These are phyloP conservation scores for Daldinia bambusicola DNA, from an alignment of 495 filamentous ascomycete species.

Conservation along the genomic window DNA sequence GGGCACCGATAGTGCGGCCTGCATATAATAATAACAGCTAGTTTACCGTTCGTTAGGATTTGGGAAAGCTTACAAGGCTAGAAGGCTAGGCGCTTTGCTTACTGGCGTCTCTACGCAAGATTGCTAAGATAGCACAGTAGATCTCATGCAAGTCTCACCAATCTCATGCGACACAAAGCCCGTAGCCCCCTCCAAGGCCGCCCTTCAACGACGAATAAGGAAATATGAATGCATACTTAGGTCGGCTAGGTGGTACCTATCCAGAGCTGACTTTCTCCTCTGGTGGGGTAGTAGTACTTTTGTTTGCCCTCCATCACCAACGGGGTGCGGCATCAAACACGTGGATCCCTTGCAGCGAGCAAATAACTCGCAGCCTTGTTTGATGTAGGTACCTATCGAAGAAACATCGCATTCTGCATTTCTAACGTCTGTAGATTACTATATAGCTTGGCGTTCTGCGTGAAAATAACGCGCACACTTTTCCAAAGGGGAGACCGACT, in stretches of 20 bases:
- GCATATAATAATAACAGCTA: too few relatives aligned
- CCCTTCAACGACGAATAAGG: neutral
- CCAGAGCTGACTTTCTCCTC: conserved; percentile 12
- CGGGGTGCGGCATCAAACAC: conserved; percentile 21
- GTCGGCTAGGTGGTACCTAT: neutral
- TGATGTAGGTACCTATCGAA: neutral
- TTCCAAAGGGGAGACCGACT: neutral
- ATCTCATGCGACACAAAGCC: conserved; percentile 7
- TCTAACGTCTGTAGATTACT: neutral
- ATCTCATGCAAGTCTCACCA: conserved; percentile 20
- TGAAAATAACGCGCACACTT: neutral
- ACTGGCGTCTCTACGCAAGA: neutral
- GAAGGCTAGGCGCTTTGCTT: neutral
- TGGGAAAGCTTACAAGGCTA: neutral
- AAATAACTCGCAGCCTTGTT: conserved; percentile 3
- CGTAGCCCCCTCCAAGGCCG: conserved; percentile 9
- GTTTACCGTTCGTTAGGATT: neutral
- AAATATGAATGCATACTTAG: neutral
- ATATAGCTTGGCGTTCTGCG: neutral
- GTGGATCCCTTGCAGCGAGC: conserved; percentile 35
- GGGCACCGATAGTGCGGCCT: neutral
- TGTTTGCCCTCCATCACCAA: conserved; percentile 7
- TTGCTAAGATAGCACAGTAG: neutral
- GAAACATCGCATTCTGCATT: neutral
- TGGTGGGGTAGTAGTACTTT: conserved; percentile 15